Evolutionary conservation across 2,329 filamentous ascomycete species (phyloP).

Genomic region (Trichophyton rubrum): DNA sequence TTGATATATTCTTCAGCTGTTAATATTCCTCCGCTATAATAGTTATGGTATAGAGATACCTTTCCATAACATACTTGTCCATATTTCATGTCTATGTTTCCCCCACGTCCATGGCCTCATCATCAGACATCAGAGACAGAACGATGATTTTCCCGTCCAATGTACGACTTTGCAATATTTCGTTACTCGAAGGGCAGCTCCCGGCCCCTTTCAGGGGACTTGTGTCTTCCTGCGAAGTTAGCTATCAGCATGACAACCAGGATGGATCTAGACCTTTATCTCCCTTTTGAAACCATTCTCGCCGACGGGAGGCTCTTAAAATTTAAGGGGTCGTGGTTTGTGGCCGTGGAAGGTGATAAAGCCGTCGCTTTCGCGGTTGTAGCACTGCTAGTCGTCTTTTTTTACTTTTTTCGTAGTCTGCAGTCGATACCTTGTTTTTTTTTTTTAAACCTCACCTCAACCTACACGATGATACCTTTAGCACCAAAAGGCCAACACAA

Average conservation of each 20-base stretch:
- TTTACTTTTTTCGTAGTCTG: neutral
- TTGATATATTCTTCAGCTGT: neutral
- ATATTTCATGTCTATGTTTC: neutral
- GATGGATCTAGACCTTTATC: neutral
- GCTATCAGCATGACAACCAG: neutral
- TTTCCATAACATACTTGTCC: neutral
- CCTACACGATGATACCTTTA: neutral
- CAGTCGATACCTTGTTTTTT: too few species aligned
- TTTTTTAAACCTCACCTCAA: neutral
- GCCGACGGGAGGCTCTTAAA: neutral
- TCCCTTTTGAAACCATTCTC: neutral
- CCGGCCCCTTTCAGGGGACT: neutral
- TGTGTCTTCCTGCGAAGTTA: neutral
- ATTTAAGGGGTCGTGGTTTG: neutral
- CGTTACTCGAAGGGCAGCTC: neutral
- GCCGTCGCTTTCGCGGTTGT: neutral
- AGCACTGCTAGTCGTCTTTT: neutral
- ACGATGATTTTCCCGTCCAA: neutral
- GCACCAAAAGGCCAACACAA: too few species aligned
- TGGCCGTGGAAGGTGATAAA: neutral
- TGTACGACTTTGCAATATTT: neutral
- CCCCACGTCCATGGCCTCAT: neutral
- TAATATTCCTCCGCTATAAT: neutral
- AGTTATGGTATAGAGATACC: neutral
- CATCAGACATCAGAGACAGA: neutral